These are phyloP conservation scores for Areca catechu DNA, from an alignment of 176 grass and related monocot genomes.

Conservation along the genomic window DNA sequence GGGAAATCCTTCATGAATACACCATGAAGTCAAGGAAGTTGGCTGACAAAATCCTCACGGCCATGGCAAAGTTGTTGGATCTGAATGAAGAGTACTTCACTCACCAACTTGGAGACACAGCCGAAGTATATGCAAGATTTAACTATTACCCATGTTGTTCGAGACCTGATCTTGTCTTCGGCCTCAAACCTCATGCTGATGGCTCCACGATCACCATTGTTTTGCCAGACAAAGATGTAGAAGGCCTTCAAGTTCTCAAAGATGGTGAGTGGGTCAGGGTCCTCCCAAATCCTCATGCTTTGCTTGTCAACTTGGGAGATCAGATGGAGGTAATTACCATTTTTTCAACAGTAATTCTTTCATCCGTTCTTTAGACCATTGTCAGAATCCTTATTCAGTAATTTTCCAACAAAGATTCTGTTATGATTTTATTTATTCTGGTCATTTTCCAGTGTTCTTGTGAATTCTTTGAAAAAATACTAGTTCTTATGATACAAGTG, in stretches of 20 bases:
- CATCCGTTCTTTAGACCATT: neutral
- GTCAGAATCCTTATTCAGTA: neutral
- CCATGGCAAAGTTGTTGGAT: slow-evolving; percentile 21
- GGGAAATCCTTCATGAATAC: slow-evolving; percentile 33
- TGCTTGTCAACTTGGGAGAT: slow-evolving; percentile 37
- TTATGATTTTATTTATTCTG: too few species aligned
- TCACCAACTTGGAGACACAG: slow-evolving; percentile 3
- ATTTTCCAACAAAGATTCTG: slow-evolving; percentile 12
- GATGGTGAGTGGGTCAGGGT: slow-evolving; percentile 31
- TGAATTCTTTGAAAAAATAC: too few species aligned
- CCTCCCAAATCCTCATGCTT: slow-evolving; percentile 24
- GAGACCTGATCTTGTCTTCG: slow-evolving; percentile 30
- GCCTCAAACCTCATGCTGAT: slow-evolving; percentile 53
- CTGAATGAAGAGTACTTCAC: slow-evolving; percentile 23
- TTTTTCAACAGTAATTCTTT: neutral
- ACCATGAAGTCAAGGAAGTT: slow-evolving; percentile 11
- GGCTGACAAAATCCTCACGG: slow-evolving; percentile 4
- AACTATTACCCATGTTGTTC: slow-evolving; percentile 41
- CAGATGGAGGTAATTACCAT: slow-evolving; percentile 28
- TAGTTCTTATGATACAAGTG: too few species aligned
- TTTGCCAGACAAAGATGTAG: slow-evolving; percentile 27
- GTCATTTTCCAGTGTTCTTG: too few species aligned
- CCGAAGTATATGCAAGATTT: slow-evolving; percentile 14
- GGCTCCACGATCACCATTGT: slow-evolving; percentile 20
- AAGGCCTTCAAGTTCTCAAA: slow-evolving; percentile 31